Conservation (phyloP, 805 yeast genomes). For the Candida patagonica region DNA sequence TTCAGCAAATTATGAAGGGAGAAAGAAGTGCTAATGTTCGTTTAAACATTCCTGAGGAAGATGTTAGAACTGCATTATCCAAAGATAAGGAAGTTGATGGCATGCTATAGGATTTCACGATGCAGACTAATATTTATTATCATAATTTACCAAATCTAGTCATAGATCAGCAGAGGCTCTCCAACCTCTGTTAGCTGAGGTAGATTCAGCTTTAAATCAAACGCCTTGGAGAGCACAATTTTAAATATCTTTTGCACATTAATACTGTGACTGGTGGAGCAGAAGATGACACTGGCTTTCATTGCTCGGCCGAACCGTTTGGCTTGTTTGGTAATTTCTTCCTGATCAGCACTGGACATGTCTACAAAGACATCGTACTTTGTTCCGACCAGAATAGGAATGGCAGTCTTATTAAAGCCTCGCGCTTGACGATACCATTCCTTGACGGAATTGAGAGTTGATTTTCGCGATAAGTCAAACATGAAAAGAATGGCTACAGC, state of each 20-base stretch:
- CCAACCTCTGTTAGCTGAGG: conserved; percentile 81
- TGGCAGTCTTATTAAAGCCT: conserved; percentile 82
- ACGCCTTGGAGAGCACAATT: conserved; percentile 80
- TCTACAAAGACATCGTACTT: conserved; percentile 84
- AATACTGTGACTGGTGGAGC: conserved; percentile 86
- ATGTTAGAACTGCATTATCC: conserved; percentile 49
- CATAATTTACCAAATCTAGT: conserved; percentile 15
- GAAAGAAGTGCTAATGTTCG: conserved; percentile 60
- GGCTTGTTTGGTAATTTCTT: conserved; percentile 74
- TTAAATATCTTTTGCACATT: conserved; percentile 92
- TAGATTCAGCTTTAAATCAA: conserved; percentile 70
- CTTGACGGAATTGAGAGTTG: conserved; percentile 77
- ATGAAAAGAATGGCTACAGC: conserved; percentile 85
- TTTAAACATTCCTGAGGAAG: conserved; percentile 63
- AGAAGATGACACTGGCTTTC: conserved; percentile 76
- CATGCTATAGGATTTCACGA: conserved; percentile 18
- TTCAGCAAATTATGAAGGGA: conserved; percentile 56
- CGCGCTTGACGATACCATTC: conserved; percentile 94
- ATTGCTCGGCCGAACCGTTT: conserved; percentile 79
- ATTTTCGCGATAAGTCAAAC: conserved; percentile 82
- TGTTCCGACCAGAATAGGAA: conserved; percentile 87
- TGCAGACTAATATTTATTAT: conserved; percentile 24
- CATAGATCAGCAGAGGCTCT: conserved; percentile 79
- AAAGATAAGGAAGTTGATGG: conserved; percentile 41
- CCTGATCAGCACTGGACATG: conserved; percentile 69